Conservation (phyloP, 345 rosid genomes). For the Salix arbutifolia region DNA sequence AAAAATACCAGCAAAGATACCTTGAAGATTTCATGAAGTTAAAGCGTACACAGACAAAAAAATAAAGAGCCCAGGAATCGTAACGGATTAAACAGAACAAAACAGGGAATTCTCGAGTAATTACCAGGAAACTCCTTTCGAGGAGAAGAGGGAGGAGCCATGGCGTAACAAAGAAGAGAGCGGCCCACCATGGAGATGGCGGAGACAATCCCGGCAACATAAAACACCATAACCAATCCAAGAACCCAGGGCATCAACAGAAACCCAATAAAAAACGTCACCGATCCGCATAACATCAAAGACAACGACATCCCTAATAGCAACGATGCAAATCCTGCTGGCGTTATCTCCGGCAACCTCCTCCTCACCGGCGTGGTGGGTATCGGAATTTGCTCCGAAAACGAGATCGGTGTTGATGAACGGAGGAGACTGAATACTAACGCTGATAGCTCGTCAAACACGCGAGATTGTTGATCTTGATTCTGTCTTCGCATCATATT, state of each 20-base stretch:
- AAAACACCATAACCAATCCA: conserved; percentile 63
- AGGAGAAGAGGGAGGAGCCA: conserved; percentile 40
- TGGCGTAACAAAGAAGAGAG: conserved; percentile 50
- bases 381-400: conserved; percentile 34
- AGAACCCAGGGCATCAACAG: conserved; percentile 93
- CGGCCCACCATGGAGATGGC: conserved; percentile 62
- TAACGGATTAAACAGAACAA: neutral
- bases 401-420: conserved; percentile 46
- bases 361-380: conserved; percentile 12
- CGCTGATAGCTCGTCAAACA: conserved; percentile 60
- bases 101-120: neutral
- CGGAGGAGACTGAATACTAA: conserved; percentile 63
- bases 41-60: neutral
- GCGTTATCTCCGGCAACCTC: conserved; percentile 47
- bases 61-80: neutral
- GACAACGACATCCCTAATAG: conserved; percentile 74
- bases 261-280: conserved; percentile 88
- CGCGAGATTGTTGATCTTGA: conserved; percentile 51
- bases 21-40: neutral
- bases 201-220: conserved; percentile 76
- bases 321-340: conserved; percentile 80
- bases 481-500: conserved; percentile 50
- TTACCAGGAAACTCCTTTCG: conserved; percentile 54
- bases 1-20: neutral
- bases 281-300: conserved; percentile 85